Evolutionary conservation across 2,329 filamentous ascomycete genomes (phyloP).

Genomic region (Helminthosporium solani): DNA sequence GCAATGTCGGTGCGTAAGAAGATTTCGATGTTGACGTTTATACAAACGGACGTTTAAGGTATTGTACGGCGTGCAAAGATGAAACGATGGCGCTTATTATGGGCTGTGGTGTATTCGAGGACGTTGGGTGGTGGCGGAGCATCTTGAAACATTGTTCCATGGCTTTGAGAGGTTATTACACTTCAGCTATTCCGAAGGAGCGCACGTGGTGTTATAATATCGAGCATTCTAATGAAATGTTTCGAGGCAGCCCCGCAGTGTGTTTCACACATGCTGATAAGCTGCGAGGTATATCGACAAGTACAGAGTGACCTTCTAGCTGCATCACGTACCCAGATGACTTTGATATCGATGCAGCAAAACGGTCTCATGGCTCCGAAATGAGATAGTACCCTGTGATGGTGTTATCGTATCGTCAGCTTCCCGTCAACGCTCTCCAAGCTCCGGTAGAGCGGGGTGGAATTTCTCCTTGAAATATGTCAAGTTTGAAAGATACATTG

Average conservation of each 20-base stretch:
- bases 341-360: not conserved
- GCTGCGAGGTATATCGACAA: too few species aligned
- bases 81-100: not conserved
- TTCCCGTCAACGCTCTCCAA: not conserved
- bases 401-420: not conserved
- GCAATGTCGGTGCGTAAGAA: not conserved
- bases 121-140: not conserved
- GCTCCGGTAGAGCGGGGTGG: constrained; percentile 1
- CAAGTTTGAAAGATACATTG: constrained; percentile 2
- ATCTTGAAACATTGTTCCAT: not conserved
- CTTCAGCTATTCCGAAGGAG: not conserved
- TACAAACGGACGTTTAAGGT: not conserved
- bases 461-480: constrained; percentile 10
- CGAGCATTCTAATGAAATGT: not conserved
- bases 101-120: not conserved
- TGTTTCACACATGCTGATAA: too few species aligned
- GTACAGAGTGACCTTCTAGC: too few species aligned
- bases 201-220: too few species aligned
- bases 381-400: not conserved
- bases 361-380: not conserved
- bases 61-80: not conserved
- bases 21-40: not conserved
- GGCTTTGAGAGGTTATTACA: not conserved
- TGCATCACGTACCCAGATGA: too few species aligned
- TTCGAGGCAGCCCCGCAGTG: too few species aligned